Evolutionary conservation across 2,329 filamentous ascomycete genomes (phyloP).

Genomic region (Lojkania enalia): DNA sequence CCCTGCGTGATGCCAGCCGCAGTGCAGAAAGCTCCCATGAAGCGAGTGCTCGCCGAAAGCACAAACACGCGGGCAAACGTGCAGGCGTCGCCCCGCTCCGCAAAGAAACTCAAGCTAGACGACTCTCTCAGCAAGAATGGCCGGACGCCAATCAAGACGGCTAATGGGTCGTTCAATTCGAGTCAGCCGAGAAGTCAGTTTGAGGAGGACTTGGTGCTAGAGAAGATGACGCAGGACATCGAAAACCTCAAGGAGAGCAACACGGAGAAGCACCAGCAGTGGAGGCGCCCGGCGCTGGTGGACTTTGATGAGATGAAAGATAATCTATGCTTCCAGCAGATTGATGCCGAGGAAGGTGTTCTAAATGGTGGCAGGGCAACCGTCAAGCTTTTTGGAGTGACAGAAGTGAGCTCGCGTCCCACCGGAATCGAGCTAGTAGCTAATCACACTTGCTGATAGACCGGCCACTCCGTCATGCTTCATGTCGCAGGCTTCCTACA

Average conservation of each 20-base stretch:
- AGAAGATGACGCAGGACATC: slow-evolving; percentile 95
- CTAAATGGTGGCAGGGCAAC: slow-evolving; percentile 75
- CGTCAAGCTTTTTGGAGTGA: slow-evolving; percentile 93
- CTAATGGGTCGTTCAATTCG: slow-evolving; percentile 60
- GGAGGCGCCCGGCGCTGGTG: slow-evolving; percentile 69
- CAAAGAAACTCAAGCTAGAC: slow-evolving; percentile 86
- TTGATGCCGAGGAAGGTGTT: slow-evolving; percentile 89
- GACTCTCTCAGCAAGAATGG: slow-evolving; percentile 60
- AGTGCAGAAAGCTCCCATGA: slow-evolving; percentile 44
- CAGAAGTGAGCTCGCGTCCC: slow-evolving; percentile 58
- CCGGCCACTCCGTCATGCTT: slow-evolving; percentile 86
- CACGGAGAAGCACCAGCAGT: slow-evolving; percentile 89
- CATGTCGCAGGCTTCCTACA: slow-evolving; percentile 96
- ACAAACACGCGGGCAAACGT: slow-evolving; percentile 51
- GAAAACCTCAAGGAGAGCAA: slow-evolving; percentile 82
- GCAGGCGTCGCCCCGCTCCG: slow-evolving; percentile 51
- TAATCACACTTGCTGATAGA: slow-evolving; percentile 41
- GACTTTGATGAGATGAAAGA: slow-evolving; percentile 67
- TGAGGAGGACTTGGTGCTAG: slow-evolving; percentile 81
- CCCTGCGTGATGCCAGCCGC: slow-evolving; percentile 44
- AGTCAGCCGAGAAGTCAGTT: slow-evolving; percentile 91
- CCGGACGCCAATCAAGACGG: slow-evolving; percentile 65
- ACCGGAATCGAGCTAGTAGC: background rate
- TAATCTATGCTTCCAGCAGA: slow-evolving; percentile 87
- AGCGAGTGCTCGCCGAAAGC: slow-evolving; percentile 53